Percentiles rank a stretch among this genome's conserved stretches.
Conservation (phyloP, 208 protist genomes). For the Trypanosoma mega region DNA sequence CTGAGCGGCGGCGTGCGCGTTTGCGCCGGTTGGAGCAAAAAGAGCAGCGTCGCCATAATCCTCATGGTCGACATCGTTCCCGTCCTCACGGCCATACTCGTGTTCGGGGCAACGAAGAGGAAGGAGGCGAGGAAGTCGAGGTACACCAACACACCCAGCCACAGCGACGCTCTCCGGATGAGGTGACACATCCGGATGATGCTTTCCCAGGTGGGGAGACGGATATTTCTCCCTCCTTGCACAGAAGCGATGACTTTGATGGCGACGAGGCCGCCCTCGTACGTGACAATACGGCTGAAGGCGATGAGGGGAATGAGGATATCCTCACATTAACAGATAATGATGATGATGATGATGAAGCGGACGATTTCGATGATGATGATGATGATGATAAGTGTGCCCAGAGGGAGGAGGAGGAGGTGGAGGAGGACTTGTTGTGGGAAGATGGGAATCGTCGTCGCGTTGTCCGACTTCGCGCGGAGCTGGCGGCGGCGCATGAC, state of each 20-base stretch:
- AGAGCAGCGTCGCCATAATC: no score
- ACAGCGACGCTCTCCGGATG: no score
- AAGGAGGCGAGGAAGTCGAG: neutral
- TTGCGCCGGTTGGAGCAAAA: no score
- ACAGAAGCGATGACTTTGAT: neutral
- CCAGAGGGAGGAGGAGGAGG: no score
- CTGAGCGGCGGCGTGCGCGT: constrained; percentile 34
- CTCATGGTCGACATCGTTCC: no score
- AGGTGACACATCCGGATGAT: no score
- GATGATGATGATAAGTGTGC: constrained; percentile 16
- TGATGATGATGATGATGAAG: constrained; percentile 26
- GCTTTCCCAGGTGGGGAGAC: no score
- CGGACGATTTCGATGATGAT: constrained; percentile 17
- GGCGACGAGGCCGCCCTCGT: no score
- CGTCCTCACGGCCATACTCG: neutral
- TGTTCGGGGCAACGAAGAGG: neutral
- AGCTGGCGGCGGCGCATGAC: constrained; percentile 45
- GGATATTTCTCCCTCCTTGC: no score
- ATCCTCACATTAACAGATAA: constrained; percentile 1
- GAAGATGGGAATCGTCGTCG: no score
- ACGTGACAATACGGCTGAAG: constrained; percentile 2
- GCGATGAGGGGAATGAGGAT: constrained; percentile 17
- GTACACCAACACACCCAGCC: no score
- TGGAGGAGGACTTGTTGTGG: no score
- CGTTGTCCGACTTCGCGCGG: constrained; percentile 27